phyloP scores from a whole-genome alignment of 1,284 basidiomycete genomes.

The Cryptococcus jaspeensis region DNA sequence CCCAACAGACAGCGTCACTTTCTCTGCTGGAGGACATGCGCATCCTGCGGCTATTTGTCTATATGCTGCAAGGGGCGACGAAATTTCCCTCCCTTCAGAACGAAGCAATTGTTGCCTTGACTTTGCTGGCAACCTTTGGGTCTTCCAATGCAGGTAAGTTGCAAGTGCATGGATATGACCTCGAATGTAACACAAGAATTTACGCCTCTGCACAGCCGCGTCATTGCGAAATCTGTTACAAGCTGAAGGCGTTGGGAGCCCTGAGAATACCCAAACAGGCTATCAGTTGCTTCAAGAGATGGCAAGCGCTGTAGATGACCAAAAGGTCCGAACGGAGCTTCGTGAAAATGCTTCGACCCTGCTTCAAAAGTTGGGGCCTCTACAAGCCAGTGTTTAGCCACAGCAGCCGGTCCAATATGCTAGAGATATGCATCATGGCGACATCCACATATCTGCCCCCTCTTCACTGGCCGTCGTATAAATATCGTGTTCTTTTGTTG shows the following conservation, averaged over 20 bases:
- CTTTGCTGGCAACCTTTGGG: constrained; percentile 58
- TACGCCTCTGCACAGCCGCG: too few species aligned
- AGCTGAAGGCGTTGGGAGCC: too few species aligned
- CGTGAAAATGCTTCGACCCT: constrained; percentile 1
- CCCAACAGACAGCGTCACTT: constrained; percentile 52
- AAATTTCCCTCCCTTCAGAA: constrained; percentile 83
- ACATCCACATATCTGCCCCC: neutral
- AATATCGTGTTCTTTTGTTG: neutral
- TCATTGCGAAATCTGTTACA: too few species aligned
- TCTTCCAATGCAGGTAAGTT: neutral
- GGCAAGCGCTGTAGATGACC: too few species aligned
- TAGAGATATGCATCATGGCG: neutral
- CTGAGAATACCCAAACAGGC: too few species aligned
- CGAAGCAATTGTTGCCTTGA: constrained; percentile 81
- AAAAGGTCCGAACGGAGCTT: neutral
- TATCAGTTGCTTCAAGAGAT: too few species aligned
- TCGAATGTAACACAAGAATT: too few species aligned
- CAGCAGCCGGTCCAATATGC: neutral
- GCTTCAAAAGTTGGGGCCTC: neutral
- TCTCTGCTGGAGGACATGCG: constrained; percentile 57
- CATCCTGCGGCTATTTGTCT: constrained; percentile 64
- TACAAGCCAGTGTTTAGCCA: neutral
- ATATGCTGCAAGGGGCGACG: constrained; percentile 70
- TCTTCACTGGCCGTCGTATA: neutral
- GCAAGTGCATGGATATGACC: too few species aligned